phyloP scores from a whole-genome alignment of 768 basidiomycete genomes.

The Cystofilobasidium bisporidii region DNA sequence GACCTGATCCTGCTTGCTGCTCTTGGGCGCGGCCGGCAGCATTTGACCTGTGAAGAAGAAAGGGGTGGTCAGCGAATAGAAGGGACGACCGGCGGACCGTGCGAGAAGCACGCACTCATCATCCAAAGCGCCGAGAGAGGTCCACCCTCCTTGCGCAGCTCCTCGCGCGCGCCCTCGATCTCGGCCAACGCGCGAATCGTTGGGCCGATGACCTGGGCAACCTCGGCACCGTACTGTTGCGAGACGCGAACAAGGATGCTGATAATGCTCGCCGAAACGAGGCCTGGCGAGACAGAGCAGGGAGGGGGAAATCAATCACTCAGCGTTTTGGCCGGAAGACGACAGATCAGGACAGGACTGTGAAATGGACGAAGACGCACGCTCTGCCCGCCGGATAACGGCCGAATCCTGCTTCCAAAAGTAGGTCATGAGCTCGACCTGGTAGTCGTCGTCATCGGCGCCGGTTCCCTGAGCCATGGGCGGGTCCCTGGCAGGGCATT shows the following conservation, averaged over 20 bases:
- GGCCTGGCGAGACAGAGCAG: no score
- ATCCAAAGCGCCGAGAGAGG: slow-evolving; percentile 1
- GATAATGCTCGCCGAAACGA: slow-evolving; percentile 9
- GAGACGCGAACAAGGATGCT: slow-evolving; percentile 9
- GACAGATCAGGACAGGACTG: not conserved
- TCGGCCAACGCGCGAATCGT: not conserved
- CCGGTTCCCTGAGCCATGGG: not conserved
- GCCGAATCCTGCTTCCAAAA: not conserved
- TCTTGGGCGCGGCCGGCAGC: slow-evolving; percentile 3
- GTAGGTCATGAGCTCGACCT: not conserved
- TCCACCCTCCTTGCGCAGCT: not conserved
- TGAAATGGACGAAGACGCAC: not conserved
- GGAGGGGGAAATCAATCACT: no score
- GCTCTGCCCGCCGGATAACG: not conserved
- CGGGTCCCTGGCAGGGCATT: not conserved
- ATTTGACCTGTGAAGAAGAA: not conserved
- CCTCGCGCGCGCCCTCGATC: slow-evolving; percentile 2
- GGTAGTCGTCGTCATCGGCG: not conserved
- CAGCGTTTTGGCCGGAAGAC: not conserved
- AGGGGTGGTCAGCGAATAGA: not conserved
- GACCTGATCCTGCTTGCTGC: slow-evolving; percentile 1
- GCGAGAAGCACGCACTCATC: slow-evolving; percentile 5
- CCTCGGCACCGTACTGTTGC: not conserved
- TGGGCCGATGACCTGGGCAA: slow-evolving; percentile 4
- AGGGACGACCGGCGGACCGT: not conserved